A percentile compares a stretch with the other conserved stretches of the same genome.
Evolutionary conservation across 2,329 filamentous ascomycete genomes (phyloP).

Genomic region (Periconia macrospinosa): DNA sequence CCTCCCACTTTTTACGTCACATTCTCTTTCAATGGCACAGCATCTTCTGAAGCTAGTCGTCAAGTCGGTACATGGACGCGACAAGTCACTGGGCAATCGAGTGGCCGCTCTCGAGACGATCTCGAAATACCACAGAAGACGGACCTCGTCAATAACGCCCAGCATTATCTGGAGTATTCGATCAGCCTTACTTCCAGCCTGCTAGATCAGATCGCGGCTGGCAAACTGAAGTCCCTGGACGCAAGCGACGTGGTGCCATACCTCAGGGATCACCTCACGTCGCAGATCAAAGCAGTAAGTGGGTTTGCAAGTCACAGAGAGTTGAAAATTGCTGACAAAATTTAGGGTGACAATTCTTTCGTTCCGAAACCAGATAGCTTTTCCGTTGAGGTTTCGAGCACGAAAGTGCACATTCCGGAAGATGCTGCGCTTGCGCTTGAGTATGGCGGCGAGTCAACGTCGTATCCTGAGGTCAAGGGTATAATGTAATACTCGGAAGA

Average conservation of each 20-base stretch:
- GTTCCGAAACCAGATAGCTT: constrained; percentile 13
- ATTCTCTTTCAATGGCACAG: constrained; percentile 22
- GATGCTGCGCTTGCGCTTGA: constrained; percentile 17
- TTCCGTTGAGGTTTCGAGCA: constrained; percentile 19
- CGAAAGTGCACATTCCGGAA: constrained; percentile 17
- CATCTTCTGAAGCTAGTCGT: constrained; percentile 14
- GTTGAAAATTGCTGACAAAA: constrained; percentile 2
- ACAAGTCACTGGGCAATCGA: constrained; percentile 15
- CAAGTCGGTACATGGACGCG: constrained; percentile 32
- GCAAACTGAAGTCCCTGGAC: constrained; percentile 22
- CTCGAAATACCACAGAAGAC: constrained; percentile 44
- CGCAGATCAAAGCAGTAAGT: constrained; percentile 31
- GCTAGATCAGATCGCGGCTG: constrained; percentile 22
- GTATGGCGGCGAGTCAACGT: constrained; percentile 11
- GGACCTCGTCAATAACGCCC: constrained; percentile 33
- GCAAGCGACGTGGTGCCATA: constrained; percentile 27
- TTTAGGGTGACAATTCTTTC: constrained; percentile 15
- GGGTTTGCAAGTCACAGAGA: background rate
- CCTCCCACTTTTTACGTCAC: constrained; percentile 24
- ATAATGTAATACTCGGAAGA: background rate
- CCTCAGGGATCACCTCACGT: constrained; percentile 27
- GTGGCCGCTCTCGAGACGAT: background rate
- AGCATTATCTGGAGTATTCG: constrained; percentile 14
- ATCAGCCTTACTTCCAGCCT: constrained; percentile 30
- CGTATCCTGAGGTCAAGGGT: constrained; percentile 19